Conservation (phyloP, 345 rosid species). For the Syzygium aqueum region DNA sequence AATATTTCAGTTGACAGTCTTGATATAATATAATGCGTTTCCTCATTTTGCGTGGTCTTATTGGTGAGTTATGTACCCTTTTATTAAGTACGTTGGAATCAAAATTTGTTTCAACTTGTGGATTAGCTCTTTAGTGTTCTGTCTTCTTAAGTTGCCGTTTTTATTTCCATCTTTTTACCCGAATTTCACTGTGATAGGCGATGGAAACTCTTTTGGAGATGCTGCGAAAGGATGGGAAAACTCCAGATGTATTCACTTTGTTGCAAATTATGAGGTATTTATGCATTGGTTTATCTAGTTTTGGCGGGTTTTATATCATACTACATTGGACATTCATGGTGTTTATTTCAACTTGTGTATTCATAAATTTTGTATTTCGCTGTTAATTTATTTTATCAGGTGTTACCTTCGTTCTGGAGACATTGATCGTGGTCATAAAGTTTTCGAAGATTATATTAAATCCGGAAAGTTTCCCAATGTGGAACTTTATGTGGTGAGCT, state of each 20-base stretch:
- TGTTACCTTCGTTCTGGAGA: conserved; percentile 75
- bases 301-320: neutral
- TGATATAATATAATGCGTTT: neutral
- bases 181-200: conserved; percentile 32
- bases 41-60: neutral
- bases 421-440: conserved; percentile 52
- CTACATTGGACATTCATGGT: neutral
- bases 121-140: neutral
- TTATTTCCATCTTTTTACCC: neutral
- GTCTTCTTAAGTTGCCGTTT: neutral
- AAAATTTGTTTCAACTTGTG: neutral
- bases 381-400: conserved; percentile 24
- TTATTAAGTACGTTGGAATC: neutral
- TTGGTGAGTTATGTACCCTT: neutral
- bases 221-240: conserved; percentile 62
- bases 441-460: conserved; percentile 49
- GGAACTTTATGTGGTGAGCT: conserved; percentile 69
- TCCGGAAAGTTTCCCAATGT: conserved; percentile 32
- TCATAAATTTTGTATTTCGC: neutral
- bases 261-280: conserved; percentile 65
- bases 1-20: neutral
- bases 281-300: neutral
- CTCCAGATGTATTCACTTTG: conserved; percentile 53
- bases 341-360: neutral
- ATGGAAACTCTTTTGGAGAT: conserved; percentile 65